These are phyloP conservation scores for Raffaelea albimanens DNA, from an alignment of 2,329 filamentous ascomycete species.

Conservation along the genomic window DNA sequence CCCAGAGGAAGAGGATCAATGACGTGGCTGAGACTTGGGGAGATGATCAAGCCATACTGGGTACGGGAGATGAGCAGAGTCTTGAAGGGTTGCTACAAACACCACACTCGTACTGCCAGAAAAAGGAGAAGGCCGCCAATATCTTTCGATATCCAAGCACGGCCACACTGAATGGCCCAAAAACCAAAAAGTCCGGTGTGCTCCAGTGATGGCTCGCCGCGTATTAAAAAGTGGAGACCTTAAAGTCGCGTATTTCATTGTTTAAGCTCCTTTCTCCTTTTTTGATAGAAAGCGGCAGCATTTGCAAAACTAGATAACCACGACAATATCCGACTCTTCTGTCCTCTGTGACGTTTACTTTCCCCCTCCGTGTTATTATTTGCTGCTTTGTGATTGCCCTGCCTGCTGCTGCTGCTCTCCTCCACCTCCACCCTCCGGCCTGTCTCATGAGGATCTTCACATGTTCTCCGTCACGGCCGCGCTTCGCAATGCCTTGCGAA, in stretches of 20 bases:
- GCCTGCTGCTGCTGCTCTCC: not conserved
- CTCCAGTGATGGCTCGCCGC: not conserved
- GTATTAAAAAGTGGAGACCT: not conserved
- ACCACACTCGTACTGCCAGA: too few relatives aligned
- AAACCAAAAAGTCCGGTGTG: not conserved
- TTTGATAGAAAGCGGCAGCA: too few relatives aligned
- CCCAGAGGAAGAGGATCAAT: conserved; percentile 31
- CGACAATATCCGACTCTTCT: too few relatives aligned
- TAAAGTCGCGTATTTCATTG: not conserved
- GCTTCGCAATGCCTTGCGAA: conserved; percentile 46
- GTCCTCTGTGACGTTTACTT: too few relatives aligned
- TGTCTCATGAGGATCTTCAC: conserved; percentile 21
- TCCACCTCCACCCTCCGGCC: not conserved
- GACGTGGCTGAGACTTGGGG: conserved; percentile 19
- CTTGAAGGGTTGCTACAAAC: too few relatives aligned
- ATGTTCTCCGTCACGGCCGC: conserved; percentile 38
- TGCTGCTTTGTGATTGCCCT: too few relatives aligned
- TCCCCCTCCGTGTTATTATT: too few relatives aligned
- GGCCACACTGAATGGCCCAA: too few relatives aligned
- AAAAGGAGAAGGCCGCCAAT: too few relatives aligned
- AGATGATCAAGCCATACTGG: too few relatives aligned
- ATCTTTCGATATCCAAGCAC: not conserved
- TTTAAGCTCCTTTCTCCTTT: not conserved
- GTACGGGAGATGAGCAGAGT: too few relatives aligned
- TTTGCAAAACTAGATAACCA: too few relatives aligned